Conservation (phyloP, 257 asterid genomes). For the Solanum pimpinellifolium region DNA sequence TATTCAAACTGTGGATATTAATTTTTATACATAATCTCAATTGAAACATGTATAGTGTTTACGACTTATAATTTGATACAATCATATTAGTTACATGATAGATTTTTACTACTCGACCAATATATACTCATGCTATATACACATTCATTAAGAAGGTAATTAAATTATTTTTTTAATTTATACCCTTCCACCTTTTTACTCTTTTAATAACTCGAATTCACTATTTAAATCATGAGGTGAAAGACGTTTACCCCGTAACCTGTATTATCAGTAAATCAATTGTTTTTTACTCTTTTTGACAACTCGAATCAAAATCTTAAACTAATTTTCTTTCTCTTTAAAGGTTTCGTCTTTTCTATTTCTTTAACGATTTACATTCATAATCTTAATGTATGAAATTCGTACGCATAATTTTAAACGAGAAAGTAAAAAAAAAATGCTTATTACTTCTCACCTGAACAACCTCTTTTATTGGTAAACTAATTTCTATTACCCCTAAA, state of each 20-base stretch:
- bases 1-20: background rate
- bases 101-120: background rate
- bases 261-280: no score
- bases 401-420: no score
- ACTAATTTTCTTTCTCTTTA: no score
- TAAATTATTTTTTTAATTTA: background rate
- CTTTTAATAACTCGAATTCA: background rate
- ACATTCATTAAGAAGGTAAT: background rate
- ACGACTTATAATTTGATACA: background rate
- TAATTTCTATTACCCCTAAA: background rate
- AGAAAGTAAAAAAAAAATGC: background rate
- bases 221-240: background rate
- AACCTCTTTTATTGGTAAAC: background rate
- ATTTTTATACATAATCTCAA: background rate
- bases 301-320: no score
- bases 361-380: background rate
- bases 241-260: no score
- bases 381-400: no score
- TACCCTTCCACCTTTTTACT: background rate
- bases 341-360: no score
- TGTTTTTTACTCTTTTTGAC: no score
- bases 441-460: background rate
- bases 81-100: background rate
- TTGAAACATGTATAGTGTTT: background rate
- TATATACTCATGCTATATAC: background rate